Conservation (phyloP, 257 asterid species). For the Lavandula angustifolia region DNA sequence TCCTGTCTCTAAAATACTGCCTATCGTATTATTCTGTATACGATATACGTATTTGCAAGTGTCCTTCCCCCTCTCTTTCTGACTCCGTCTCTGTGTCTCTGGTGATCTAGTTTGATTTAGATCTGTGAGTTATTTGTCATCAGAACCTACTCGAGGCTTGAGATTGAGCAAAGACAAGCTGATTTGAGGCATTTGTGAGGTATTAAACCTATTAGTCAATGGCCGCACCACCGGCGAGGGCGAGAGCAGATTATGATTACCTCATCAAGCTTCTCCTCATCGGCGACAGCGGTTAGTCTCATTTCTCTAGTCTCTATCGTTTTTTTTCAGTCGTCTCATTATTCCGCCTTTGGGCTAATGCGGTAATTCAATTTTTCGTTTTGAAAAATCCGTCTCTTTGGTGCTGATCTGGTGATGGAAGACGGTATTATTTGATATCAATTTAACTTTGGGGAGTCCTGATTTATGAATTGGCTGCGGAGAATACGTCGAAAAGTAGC, state of each 20-base stretch:
- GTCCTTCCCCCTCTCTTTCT: no score
- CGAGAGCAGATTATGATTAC: constrained; percentile 66
- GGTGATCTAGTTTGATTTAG: no score
- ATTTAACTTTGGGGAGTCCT: constrained; percentile 22
- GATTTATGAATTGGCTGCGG: constrained; percentile 2
- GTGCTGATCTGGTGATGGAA: constrained; percentile 35
- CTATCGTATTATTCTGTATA: no score
- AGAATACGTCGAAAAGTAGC: constrained; percentile 2
- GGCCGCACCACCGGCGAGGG: constrained; percentile 75
- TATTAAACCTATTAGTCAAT: constrained; percentile 39
- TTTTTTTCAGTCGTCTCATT: not conserved
- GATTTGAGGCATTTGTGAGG: constrained; percentile 13
- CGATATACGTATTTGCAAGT: no score
- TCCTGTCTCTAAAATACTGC: no score
- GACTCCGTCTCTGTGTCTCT: no score
- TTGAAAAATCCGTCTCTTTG: constrained; percentile 3
- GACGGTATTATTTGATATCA: constrained; percentile 16
- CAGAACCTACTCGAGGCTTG: no score
- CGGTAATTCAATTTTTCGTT: constrained; percentile 3
- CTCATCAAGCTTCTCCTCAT: constrained; percentile 71
- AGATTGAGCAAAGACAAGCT: no score
- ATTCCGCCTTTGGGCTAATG: not conserved
- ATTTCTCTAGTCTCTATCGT: not conserved
- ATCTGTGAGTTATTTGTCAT: no score
- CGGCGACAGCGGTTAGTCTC: constrained; percentile 57